Evolutionary conservation across 2,329 filamentous ascomycete genomes (phyloP).

Genomic region (Penicillium sp.): DNA sequence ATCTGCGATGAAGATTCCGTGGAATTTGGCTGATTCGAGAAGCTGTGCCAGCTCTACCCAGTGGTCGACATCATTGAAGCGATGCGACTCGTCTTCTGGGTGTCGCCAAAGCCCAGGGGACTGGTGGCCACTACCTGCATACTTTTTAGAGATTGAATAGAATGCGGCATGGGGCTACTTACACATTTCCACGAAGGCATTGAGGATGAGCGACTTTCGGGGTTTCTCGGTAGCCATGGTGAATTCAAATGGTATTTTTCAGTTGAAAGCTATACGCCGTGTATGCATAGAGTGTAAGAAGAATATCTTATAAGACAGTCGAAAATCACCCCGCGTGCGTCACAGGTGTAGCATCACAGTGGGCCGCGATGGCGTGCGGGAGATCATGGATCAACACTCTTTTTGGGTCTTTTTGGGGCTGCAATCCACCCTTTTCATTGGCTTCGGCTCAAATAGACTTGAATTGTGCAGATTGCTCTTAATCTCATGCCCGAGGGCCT

Average conservation of each 20-base stretch:
- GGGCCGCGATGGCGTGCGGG: conserved; percentile 36
- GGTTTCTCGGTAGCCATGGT: conserved; percentile 21
- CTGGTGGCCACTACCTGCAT: conserved; percentile 52
- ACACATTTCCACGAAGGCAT: conserved; percentile 56
- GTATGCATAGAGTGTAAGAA: background rate
- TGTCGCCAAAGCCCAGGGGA: conserved; percentile 65
- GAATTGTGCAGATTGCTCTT: background rate
- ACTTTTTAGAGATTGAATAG: background rate
- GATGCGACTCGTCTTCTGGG: conserved; percentile 63
- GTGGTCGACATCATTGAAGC: conserved; percentile 63
- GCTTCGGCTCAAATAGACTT: conserved; percentile 4
- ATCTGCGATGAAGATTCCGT: conserved; percentile 69
- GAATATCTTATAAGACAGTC: background rate
- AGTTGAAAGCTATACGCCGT: background rate
- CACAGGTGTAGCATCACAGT: conserved; percentile 36
- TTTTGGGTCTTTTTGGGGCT: background rate
- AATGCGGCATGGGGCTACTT: conserved; percentile 2
- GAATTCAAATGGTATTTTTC: background rate
- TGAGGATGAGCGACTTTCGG: conserved; percentile 53
- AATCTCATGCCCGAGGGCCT: background rate
- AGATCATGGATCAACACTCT: conserved; percentile 4
- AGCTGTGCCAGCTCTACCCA: conserved; percentile 64
- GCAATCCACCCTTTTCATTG: conserved; percentile 4
- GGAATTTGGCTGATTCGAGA: conserved; percentile 64
- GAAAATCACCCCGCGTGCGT: conserved; percentile 12